phyloP scores from a whole-genome alignment of 75 land plant species.

The Picea sitchensis region DNA sequence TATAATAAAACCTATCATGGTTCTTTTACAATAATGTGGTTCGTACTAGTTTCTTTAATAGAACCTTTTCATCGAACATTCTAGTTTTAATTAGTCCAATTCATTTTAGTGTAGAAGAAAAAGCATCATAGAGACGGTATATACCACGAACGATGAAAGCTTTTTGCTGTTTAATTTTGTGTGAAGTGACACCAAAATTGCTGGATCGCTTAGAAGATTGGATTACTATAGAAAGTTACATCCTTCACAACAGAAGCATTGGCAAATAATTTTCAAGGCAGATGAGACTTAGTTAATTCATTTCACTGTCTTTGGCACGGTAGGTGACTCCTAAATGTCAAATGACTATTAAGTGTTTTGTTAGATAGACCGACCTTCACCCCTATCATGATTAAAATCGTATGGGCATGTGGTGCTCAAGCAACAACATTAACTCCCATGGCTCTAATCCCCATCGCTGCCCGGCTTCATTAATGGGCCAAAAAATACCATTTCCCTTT shows the following conservation, averaged over 20 bases:
- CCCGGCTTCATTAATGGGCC: too few species aligned
- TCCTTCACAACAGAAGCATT: conserved; percentile 47
- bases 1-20: neutral
- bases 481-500: too few species aligned
- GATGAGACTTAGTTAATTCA: conserved; percentile 30
- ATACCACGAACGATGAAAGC: neutral
- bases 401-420: too few species aligned
- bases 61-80: neutral
- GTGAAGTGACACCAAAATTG: conserved; percentile 22
- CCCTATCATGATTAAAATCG: too few species aligned
- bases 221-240: conserved; percentile 47
- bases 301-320: too few species aligned
- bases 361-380: too few species aligned
- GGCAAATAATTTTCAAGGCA: conserved; percentile 68
- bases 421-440: too few species aligned
- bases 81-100: neutral
- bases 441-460: too few species aligned
- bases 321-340: too few species aligned
- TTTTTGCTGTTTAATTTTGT: conserved; percentile 2
- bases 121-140: neutral
- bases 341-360: too few species aligned
- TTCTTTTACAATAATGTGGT: neutral
- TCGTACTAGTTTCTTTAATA: neutral
- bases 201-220: conserved; percentile 46
- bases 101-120: neutral